A percentile compares a stretch with the other conserved stretches of the same genome.
Conservation (phyloP, 1,284 basidiomycete genomes). For the Cutaneotrichosporon cutaneum region DNA sequence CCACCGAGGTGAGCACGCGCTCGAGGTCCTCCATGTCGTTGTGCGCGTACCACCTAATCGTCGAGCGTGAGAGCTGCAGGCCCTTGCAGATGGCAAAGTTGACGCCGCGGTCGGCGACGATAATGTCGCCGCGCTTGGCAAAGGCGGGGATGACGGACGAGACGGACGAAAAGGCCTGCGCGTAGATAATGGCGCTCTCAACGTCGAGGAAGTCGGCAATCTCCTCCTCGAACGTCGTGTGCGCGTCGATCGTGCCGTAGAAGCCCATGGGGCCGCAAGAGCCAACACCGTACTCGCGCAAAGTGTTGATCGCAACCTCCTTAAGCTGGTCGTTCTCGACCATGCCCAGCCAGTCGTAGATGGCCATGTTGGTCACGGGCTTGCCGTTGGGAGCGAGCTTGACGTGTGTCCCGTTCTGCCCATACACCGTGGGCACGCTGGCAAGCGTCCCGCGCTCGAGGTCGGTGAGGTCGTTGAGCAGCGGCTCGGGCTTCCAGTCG, state of each 20-base stretch:
- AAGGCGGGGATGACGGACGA: constrained; percentile 96
- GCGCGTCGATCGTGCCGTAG: constrained; percentile 95
- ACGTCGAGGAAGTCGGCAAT: constrained; percentile 88
- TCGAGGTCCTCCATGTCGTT: constrained; percentile 90
- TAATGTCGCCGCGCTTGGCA: constrained; percentile 95
- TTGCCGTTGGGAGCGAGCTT: constrained; percentile 73
- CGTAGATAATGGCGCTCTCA: constrained; percentile 87
- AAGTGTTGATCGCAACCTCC: constrained; percentile 75
- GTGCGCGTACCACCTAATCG: constrained; percentile 93
- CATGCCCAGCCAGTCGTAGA: constrained; percentile 90
- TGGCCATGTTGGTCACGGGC: constrained; percentile 78
- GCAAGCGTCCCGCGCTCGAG: constrained; percentile 68
- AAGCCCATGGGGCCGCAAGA: constrained; percentile 97
- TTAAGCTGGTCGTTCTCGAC: constrained; percentile 86
- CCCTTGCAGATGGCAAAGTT: constrained; percentile 97
- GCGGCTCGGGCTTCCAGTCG: constrained; percentile 89
- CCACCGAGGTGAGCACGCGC: constrained; percentile 75
- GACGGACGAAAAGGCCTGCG: constrained; percentile 89
- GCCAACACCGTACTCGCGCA: constrained; percentile 91
- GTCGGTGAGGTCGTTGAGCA: constrained; percentile 61
- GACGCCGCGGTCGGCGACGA: constrained; percentile 92
- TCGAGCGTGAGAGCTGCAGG: constrained; percentile 91
- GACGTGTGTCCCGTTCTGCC: constrained; percentile 78
- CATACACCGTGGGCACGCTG: constrained; percentile 74
- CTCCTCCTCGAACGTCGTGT: constrained; percentile 82